Base-by-base conservation (phyloP, 2,329 filamentous ascomycete genomes). In the Stemphylium beticola region DNA sequence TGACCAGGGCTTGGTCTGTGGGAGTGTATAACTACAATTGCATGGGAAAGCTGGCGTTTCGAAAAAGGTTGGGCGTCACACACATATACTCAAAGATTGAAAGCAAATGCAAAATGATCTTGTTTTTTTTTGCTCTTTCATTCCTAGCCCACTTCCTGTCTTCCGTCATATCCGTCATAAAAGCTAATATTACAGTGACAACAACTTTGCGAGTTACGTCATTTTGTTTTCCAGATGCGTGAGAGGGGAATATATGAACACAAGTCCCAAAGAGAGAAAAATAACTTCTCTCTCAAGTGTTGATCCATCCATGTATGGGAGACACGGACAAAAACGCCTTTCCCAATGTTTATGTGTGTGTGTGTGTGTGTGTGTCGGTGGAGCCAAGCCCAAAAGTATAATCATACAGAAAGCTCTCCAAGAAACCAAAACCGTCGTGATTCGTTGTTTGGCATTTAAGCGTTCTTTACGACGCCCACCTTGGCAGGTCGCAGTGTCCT, bases 391-490 rank as follows among this genome's bases (percentile, higher is more conserved):
- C n/a, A 54, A 48, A 49, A 32, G 49, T 34, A 50, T 68, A 64
- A n/a, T 67, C 60, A 39, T 66, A 67, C 65, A 66, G 31, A 57
- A 57, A 60, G 54, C 54, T 29, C 26, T 11, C 26, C n/a, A 49
- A 49, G 31, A 47, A 53, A 14, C 17, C 40, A 37, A 49, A 24
- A 14, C 31, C 31, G 26, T 33, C 24, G 12, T 20, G 15, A 20
- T 26, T 38, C 37, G 14, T 43, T 29, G 26, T 3, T 8, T 29
- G 36, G 46, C 20, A 18, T 58, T 65, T 76, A 81, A 39, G 79
- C 75, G 80, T 95, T 96, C 85, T 95, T 96, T 63, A 96, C 93
- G 53, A 97, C 92, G 73, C 93, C 93, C 61, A 98, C 93, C 85
- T 98, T 96, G 73, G 93, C 92, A 61, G 93, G 92, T 76, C 95